These are phyloP conservation scores for Fusarium nisikadoi DNA, from an alignment of 2,329 filamentous ascomycete species.

Conservation along the genomic window DNA sequence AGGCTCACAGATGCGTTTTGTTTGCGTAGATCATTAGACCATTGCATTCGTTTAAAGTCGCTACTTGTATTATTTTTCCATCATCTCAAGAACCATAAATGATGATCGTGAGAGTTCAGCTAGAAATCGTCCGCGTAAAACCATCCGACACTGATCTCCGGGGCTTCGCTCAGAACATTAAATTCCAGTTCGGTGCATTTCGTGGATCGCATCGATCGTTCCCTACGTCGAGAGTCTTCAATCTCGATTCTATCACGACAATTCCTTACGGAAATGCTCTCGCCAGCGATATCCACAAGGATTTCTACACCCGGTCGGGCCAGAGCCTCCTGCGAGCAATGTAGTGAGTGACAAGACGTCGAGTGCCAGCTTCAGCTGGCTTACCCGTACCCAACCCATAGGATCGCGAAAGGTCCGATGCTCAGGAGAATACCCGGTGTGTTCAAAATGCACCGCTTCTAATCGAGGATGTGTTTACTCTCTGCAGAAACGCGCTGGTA, in stretches of 20 bases:
- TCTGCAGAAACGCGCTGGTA: background rate
- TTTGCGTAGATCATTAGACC: background rate
- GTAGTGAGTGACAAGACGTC: background rate
- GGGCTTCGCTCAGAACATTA: background rate
- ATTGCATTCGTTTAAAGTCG: background rate
- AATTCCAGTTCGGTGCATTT: background rate
- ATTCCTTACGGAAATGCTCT: background rate
- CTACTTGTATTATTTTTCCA: background rate
- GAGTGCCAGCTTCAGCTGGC: background rate
- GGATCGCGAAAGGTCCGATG: constrained; percentile 12
- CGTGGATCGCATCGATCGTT: background rate
- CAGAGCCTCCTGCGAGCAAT: background rate
- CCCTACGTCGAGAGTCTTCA: background rate
- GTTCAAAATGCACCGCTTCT: background rate
- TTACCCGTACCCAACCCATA: background rate
- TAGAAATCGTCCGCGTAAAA: background rate
- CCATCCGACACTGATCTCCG: background rate
- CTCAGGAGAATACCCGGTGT: background rate
- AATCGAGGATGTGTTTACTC: background rate
- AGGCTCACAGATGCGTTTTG: background rate
- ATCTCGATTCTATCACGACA: background rate
- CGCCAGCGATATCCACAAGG: background rate
- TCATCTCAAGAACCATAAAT: background rate
- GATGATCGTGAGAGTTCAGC: background rate
- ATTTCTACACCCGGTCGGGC: background rate